Evolutionary conservation across 2,329 filamentous ascomycete species (phyloP).

Genomic region (Mariannaea sp.): DNA sequence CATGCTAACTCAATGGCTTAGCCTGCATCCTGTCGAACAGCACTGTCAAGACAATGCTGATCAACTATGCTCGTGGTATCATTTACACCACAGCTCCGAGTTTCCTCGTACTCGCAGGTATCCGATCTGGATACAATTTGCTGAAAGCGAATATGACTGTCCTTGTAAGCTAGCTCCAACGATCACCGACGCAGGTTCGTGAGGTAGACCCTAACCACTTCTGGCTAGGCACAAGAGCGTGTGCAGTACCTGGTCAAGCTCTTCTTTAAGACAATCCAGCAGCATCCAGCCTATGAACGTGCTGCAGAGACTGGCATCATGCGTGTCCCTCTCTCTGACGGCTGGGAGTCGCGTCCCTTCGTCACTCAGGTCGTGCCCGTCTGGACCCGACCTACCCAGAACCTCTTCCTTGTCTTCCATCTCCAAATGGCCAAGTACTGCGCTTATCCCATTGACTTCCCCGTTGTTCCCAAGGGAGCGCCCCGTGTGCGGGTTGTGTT

Average conservation of each 20-base stretch:
- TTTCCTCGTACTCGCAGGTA: conserved; percentile 29
- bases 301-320: conserved; percentile 38
- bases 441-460: conserved; percentile 18
- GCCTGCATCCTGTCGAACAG: conserved; percentile 28
- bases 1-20: conserved; percentile 1
- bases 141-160: conserved; percentile 10
- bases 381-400: conserved; percentile 28
- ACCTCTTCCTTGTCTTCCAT: conserved; percentile 19
- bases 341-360: conserved; percentile 31
- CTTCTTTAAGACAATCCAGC: conserved; percentile 36
- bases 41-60: conserved; percentile 23
- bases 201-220: neutral
- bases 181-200: neutral
- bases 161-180: neutral
- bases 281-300: conserved; percentile 29
- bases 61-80: conserved; percentile 28
- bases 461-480: conserved; percentile 19
- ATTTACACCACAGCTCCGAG: conserved; percentile 30
- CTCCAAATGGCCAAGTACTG: conserved; percentile 12
- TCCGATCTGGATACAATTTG: conserved; percentile 28
- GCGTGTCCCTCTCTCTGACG: conserved; percentile 35
- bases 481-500: conserved; percentile 14
- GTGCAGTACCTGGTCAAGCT: conserved; percentile 35
- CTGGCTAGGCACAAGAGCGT: conserved; percentile 20
- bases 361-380: conserved; percentile 40